Evolutionary conservation across 345 rosid genomes (phyloP).

Genomic region (Citrus glauca): DNA sequence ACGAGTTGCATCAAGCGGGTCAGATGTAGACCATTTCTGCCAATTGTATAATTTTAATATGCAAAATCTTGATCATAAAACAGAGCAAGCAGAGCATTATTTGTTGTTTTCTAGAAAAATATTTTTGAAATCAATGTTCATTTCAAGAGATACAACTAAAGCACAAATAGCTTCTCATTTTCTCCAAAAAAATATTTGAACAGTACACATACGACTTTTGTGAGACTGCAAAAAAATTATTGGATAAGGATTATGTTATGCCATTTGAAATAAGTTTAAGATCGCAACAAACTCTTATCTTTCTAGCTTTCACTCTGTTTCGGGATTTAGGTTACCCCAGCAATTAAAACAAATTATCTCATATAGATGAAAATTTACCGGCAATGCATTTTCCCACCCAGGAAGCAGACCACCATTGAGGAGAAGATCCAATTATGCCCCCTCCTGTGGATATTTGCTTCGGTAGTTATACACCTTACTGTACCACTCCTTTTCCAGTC

Average conservation of each 20-base stretch:
- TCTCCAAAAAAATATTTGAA: no score
- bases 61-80: not conserved
- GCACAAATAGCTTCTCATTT: no score
- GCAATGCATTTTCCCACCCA: conserved; percentile 32
- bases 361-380: conserved; percentile 12
- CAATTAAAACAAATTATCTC: no score
- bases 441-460: conserved; percentile 28
- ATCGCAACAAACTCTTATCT: no score
- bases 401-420: conserved; percentile 26
- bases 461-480: conserved; percentile 13
- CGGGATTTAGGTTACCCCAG: no score
- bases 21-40: conserved; percentile 27
- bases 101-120: not conserved
- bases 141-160: no score
- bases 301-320: no score
- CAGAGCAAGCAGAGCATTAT: not conserved
- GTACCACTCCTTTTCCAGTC: conserved; percentile 29
- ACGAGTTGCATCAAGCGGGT: conserved; percentile 31
- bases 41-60: not conserved
- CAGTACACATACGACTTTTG: no score
- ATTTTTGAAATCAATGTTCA: no score
- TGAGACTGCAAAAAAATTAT: no score
- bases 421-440: conserved; percentile 22
- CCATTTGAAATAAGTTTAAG: no score
- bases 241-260: no score